Conservation (phyloP, 2,329 filamentous ascomycete species). For the Trichoderma cornu-damae region DNA sequence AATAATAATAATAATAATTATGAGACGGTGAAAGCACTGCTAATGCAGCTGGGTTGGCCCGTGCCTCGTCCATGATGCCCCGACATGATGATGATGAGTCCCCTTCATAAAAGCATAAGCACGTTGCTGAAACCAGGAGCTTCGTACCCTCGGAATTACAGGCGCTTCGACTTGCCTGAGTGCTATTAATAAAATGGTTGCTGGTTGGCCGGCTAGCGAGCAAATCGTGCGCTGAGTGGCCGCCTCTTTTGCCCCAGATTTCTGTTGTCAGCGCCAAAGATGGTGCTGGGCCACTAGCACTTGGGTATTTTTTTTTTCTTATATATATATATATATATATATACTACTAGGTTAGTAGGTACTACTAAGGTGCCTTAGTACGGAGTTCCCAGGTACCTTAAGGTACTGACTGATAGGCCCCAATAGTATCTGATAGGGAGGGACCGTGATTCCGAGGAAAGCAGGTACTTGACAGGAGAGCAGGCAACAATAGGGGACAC, state of each 20-base stretch:
- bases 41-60: background rate
- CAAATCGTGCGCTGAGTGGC: background rate
- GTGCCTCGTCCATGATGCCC: background rate
- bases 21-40: background rate
- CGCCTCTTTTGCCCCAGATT: background rate
- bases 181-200: constrained; percentile 7
- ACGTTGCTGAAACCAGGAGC: constrained; percentile 6
- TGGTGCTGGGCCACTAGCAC: background rate
- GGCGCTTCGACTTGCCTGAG: no score
- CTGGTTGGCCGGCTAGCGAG: background rate
- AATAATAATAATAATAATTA: no score
- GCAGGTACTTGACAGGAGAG: background rate
- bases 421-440: background rate
- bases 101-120: constrained; percentile 3
- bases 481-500: background rate
- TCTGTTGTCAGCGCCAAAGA: constrained; percentile 6
- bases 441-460: background rate
- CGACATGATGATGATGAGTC: constrained; percentile 1
- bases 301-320: no score
- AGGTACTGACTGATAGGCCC: no score
- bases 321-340: no score
- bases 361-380: no score
- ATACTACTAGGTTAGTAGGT: no score
- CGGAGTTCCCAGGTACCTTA: no score
- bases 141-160: background rate